A percentile compares a stretch with the other conserved stretches of the same genome.
These are phyloP conservation scores for Mycena belliarum DNA, from an alignment of 768 basidiomycete genomes.

Conservation along the genomic window DNA sequence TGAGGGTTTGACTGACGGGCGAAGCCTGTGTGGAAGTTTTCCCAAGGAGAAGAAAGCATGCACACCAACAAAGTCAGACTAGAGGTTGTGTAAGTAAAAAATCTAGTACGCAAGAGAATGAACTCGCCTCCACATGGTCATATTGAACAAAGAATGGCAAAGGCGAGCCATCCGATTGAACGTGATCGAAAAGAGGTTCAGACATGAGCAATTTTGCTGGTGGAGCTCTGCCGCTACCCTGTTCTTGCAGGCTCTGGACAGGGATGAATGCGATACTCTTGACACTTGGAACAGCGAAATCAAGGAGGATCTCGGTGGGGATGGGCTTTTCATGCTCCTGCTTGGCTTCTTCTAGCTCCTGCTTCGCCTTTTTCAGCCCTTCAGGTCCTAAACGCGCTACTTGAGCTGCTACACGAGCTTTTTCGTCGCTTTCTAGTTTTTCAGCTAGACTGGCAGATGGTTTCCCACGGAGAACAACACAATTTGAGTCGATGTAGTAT, in stretches of 20 bases:
- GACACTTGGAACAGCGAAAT: conserved; percentile 90
- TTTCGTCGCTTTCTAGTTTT: conserved; percentile 79
- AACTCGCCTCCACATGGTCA: conserved; percentile 85
- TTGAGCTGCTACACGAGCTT: conserved; percentile 71
- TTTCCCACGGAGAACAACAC: conserved; percentile 79
- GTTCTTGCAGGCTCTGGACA: conserved; percentile 63
- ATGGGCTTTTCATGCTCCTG: conserved; percentile 82
- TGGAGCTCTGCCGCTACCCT: conserved; percentile 46
- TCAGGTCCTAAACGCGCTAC: conserved; percentile 71
- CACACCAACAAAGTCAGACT: conserved; percentile 93
- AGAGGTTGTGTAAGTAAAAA: conserved; percentile 8
- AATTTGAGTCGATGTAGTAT: conserved; percentile 74
- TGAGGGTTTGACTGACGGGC: conserved; percentile 54
- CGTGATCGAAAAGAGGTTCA: conserved; percentile 55
- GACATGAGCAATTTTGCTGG: conserved; percentile 29
- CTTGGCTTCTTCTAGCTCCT: conserved; percentile 79
- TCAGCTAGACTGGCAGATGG: conserved; percentile 85
- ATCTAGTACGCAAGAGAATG: background rate
- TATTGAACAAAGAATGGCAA: conserved; percentile 92
- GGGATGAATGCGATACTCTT: conserved; percentile 93
- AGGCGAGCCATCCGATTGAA: conserved; percentile 65
- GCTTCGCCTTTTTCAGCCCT: conserved; percentile 71
- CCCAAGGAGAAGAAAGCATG: conserved; percentile 78
- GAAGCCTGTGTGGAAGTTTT: conserved; percentile 69
- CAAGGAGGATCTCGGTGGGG: conserved; percentile 75